Evolutionary conservation across 495 filamentous ascomycete genomes (phyloP).

Genomic region (Podospora sp.): DNA sequence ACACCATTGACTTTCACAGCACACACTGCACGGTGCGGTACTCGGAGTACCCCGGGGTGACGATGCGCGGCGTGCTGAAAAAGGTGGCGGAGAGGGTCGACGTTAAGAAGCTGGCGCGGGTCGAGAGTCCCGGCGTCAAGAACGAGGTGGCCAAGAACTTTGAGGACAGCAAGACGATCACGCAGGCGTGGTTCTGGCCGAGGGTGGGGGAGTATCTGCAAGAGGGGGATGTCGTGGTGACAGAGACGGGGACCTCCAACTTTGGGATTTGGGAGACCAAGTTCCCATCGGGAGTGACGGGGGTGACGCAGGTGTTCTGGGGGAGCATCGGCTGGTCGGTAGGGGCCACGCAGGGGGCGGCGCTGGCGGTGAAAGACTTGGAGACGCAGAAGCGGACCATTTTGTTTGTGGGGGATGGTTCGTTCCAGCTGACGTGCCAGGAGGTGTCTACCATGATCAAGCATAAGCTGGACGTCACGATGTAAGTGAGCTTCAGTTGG

Average conservation of each 20-base stretch:
- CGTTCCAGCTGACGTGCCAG: slow-evolving; percentile 81
- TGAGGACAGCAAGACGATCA: slow-evolving; percentile 64
- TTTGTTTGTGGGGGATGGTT: slow-evolving; percentile 86
- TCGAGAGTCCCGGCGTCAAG: slow-evolving; percentile 48
- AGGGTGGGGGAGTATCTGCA: slow-evolving; percentile 75
- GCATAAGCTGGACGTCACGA: slow-evolving; percentile 74
- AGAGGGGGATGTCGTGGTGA: slow-evolving; percentile 77
- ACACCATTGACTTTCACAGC: slow-evolving; percentile 87
- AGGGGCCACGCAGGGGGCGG: slow-evolving; percentile 76
- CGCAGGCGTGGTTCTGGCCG: slow-evolving; percentile 87
- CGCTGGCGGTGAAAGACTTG: slow-evolving; percentile 67
- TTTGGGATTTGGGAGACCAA: slow-evolving; percentile 89
- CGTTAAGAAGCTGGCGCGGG: slow-evolving; percentile 55
- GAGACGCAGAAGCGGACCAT: slow-evolving; percentile 63
- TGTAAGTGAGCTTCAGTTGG: slow-evolving; percentile 53
- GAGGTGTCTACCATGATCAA: slow-evolving; percentile 86
- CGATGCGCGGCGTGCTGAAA: slow-evolving; percentile 83
- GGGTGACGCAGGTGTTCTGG: slow-evolving; percentile 85
- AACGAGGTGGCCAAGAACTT: slow-evolving; percentile 59
- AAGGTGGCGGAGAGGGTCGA: slow-evolving; percentile 68
- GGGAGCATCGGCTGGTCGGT: slow-evolving; percentile 85
- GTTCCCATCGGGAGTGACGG: slow-evolving; percentile 74
- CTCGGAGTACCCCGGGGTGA: slow-evolving; percentile 79
- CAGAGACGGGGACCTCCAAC: slow-evolving; percentile 87
- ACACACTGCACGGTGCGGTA: slow-evolving; percentile 73